Evolutionary conservation across 2,329 filamentous ascomycete species (phyloP), one percentile per base, ranked within the genome.

Genomic region (Monilinia laxa): DNA sequence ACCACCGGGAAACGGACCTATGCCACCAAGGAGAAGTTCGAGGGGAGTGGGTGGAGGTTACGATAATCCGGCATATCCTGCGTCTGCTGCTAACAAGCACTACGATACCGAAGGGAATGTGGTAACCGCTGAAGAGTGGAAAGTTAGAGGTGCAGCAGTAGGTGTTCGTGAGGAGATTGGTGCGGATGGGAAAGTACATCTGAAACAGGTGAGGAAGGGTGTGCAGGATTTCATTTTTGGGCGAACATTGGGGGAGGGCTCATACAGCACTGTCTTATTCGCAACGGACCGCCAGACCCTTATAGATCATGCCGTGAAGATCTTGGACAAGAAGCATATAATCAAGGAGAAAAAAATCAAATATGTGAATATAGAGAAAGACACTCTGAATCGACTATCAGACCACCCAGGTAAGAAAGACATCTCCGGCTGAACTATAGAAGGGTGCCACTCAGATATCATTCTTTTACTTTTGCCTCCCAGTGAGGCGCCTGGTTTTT

Each of bases 311-410:
- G 95, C 95, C 35, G 93, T 99, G 80, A 99, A 99, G 78, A 94
- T 99, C 20, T 85, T 99, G 57, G 95, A 99, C 80, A 99, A 99
- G 80, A 87, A 93, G 74, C 95, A 99, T 78, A 99, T 99, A 76
- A 99, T 99, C 83, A 99, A 98, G 79, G 95, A 99, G 80, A 98
- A 97, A 80, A 99, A 99, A 84, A 96, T 99, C 75, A 99, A 99
- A 83, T 99, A 99, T 76, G 95, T 99, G 79, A 99, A 98, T 79
- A 99, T 99, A 74, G 95, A 99, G 79, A 97, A 97, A 81, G 94
- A 99, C 79, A 98, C 95, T 0, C 83, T 99, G 66, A 99, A 99
- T 76, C 89, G 95, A 70, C 82, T 99, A 67, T 98, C 94, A 4
- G 94, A 99, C 70, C 95, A 99, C 75, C 95, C 95, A 9, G 95